Conservation (phyloP, 495 filamentous ascomycete genomes). For the Schizothecium vesticola region DNA sequence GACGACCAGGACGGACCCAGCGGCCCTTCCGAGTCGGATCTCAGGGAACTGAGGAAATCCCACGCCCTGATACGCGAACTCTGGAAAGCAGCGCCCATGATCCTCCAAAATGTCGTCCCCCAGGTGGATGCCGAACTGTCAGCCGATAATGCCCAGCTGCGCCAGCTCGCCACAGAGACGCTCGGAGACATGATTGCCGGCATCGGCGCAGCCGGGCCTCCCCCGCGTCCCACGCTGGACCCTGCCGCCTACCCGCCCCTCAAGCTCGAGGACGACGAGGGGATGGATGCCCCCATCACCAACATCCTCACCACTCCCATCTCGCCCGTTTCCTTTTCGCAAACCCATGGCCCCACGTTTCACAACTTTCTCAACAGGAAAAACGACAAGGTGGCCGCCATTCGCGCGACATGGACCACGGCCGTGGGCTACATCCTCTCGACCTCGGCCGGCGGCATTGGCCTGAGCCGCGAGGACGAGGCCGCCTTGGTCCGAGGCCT, state of each 20-base stretch:
- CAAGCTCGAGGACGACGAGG: conserved; percentile 54
- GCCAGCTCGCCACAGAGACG: conserved; percentile 83
- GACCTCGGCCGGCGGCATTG: conserved; percentile 82
- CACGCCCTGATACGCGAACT: conserved; percentile 86
- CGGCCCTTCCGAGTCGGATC: conserved; percentile 71
- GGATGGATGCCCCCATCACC: conserved; percentile 37
- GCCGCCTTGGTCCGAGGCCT: conserved; percentile 63
- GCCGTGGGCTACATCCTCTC: conserved; percentile 72
- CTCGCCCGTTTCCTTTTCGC: conserved; percentile 77
- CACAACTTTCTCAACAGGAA: conserved; percentile 74
- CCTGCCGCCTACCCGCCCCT: conserved; percentile 74
- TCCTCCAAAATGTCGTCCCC: conserved; percentile 88
- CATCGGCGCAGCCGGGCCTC: conserved; percentile 82
- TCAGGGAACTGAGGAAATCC: conserved; percentile 82
- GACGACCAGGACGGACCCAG: conserved; percentile 61
- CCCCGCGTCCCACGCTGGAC: conserved; percentile 65
- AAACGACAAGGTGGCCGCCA: conserved; percentile 74
- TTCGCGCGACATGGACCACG: conserved; percentile 80
- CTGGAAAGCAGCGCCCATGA: conserved; percentile 85
- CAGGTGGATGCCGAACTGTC: conserved; percentile 90
- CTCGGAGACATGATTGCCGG: conserved; percentile 90
- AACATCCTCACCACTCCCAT: conserved; percentile 70
- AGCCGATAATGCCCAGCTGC: conserved; percentile 80
- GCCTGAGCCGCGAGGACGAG: conserved; percentile 73
- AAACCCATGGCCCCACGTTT: conserved; percentile 71